Base-by-base conservation (phyloP, 306 rosid species). In the Pterocarpus macrocarpus region DNA sequence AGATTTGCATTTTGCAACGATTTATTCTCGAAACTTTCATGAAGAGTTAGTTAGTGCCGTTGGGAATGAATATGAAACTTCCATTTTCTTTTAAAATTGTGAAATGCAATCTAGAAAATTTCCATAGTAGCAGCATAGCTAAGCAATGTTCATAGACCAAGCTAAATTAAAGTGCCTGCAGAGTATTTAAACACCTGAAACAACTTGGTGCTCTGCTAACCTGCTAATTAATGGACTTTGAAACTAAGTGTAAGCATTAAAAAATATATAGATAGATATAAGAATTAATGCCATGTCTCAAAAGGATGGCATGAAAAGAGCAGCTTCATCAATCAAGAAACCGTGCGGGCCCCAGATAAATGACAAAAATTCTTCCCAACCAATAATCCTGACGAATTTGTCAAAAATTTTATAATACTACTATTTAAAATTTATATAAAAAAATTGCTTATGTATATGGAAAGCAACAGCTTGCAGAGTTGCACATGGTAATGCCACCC, bases 401-500 rank as follows among this genome's bases (percentile, higher is more conserved):
- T 80, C 55, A 72, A 78, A 55, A 34, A 67, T 39, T 53, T 34
- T 32, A 12, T 17, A 38, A n/a, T 11, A 50, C 16, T 78, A 52
- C 28, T 13, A 52, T 0, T 52, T 4, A 67, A 32, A 17, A 13
- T 34, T 35, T 32, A 68, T 41, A 39, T 28, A 64, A 49, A 36
- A 2, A 16, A 36, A 8, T 35, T 52, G 35, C 22, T 30, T 15
- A 16, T 62, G 36, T 22, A 53, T 52, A 63, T 30, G 52, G 7
- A 44, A 71, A 73, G 55, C 44, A 43, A 75, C 45, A 50, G 64
- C 73, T 80, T 44, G 61, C 8, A 55, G 58, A 6, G 17, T 55
- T 55, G 81, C 70, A 80, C 82, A 53, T 49, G 74, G 70, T 41
- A 74, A 80, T 43, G 71, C 35, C 82, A 33, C 63, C 30, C 77